Base-by-base conservation (phyloP, 768 basidiomycete species). In the Lactarius psammicola region DNA sequence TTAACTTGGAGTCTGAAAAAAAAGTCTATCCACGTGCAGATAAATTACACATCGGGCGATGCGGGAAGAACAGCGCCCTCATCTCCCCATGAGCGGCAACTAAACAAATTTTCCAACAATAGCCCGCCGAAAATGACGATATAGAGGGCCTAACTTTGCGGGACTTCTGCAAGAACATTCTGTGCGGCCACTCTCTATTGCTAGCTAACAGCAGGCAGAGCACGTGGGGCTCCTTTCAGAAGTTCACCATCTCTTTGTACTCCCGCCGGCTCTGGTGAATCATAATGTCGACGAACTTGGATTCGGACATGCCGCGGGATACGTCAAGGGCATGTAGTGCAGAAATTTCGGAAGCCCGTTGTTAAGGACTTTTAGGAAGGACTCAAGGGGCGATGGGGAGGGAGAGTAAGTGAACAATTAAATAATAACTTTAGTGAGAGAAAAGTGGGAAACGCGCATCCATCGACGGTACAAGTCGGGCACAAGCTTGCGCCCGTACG, bases 171-270 rank as follows among this genome's bases (percentile, higher is more conserved):
- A 94, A 77, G 74, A 94, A 94, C 30, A 87, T 84, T 62, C 80
- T 75, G 64, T 75, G 78, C 8, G 79, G 79, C 65, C 82, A 80
- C 60, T 82, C 78, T 68, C 78, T 76, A 8, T 80, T 78, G 66
- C 82, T n/a, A 4, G 20, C 75, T 64, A 92, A 76, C 57, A 93
- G 74, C 40, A 90, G 83, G 3, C 90, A 90, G 75, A 87, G 76
- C 34, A 94, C 79, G 73, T 94, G 92, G 66, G 92, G 89, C 49
- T 81, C 83, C 80, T 92, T 94, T 95, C 95, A 98, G 71, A 84
- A 85, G 74, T 98, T 98, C 82, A 96, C 81, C 60, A 89, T 89
- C 81, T 98, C 96, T 80, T 98, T 96, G 73, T 86, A 92, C 70
- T 98, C 94, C 78, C 87, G 89, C 69, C 86, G 81, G 60, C 85